Conservation (phyloP, 2,329 filamentous ascomycete genomes). For the Hymenoscyphus salicellus region DNA sequence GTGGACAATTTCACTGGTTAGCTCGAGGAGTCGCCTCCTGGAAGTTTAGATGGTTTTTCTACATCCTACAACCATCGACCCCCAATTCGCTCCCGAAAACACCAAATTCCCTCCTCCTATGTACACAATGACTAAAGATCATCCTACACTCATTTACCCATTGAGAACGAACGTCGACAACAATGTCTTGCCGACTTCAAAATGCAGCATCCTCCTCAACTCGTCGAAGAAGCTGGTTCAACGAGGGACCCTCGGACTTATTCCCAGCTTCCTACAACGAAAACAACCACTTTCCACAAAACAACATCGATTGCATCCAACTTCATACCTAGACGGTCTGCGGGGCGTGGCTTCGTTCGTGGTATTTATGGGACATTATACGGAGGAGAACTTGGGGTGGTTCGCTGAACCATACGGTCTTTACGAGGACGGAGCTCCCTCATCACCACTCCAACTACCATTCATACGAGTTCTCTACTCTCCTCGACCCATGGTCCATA, state of each 20-base stretch:
- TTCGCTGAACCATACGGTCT: conserved; percentile 34
- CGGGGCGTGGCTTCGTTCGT: conserved; percentile 49
- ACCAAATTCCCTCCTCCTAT: not conserved
- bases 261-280: conserved; percentile 37
- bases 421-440: conserved; percentile 35
- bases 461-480: conserved; percentile 45
- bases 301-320: conserved; percentile 36
- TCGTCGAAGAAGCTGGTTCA: conserved; percentile 26
- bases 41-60: not conserved
- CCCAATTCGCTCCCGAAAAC: not conserved
- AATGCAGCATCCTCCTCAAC: conserved; percentile 3
- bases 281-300: conserved; percentile 30
- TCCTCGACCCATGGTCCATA: conserved; percentile 48
- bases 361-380: conserved; percentile 48
- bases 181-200: not conserved
- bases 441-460: conserved; percentile 45
- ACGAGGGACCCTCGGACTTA: conserved; percentile 28
- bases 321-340: conserved; percentile 47
- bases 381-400: conserved; percentile 42
- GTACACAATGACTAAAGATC: not conserved
- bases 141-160: not conserved
- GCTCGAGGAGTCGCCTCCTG: not conserved
- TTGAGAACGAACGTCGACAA: not conserved
- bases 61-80: not conserved
- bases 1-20: not conserved